Conservation (phyloP, 441 rosid species). For the Populus tomentosa region DNA sequence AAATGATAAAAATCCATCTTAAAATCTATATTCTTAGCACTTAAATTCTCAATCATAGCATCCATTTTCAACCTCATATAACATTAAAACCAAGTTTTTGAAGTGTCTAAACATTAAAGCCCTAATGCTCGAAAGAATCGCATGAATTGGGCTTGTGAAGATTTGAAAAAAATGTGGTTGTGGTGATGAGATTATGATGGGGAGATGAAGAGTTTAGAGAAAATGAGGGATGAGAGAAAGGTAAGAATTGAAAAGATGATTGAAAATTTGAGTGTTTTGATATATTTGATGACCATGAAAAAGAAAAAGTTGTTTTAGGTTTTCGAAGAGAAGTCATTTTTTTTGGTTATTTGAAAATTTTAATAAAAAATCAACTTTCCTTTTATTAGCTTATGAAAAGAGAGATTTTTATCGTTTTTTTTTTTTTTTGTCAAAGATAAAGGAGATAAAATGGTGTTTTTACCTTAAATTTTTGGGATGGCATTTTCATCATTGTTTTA, state of each 20-base stretch:
- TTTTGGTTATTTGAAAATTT: constrained; percentile 8
- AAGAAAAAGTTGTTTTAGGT: constrained; percentile 2
- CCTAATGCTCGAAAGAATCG: constrained; percentile 38
- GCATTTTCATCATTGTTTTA: no score
- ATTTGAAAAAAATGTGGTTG: constrained; percentile 1
- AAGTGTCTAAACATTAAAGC: constrained; percentile 39
- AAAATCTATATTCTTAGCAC: constrained; percentile 36
- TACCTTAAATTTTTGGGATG: no score
- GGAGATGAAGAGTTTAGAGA: constrained; percentile 37
- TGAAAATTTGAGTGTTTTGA: constrained; percentile 25
- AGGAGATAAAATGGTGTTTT: no score
- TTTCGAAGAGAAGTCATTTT: neutral
- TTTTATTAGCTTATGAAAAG: no score
- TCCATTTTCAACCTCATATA: constrained; percentile 43
- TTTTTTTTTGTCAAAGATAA: no score
- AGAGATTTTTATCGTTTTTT: no score
- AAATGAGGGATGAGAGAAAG: constrained; percentile 29
- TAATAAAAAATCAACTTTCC: neutral
- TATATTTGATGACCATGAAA: constrained; percentile 46
- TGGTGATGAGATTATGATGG: constrained; percentile 26
- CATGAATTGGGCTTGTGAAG: constrained; percentile 26
- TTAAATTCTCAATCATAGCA: constrained; percentile 37
- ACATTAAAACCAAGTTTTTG: constrained; percentile 25
- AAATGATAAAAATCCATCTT: constrained; percentile 49
- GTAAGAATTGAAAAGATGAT: constrained; percentile 22